Evolutionary conservation across 306 rosid species (phyloP).

Genomic region (Mimosa bimucronata): DNA sequence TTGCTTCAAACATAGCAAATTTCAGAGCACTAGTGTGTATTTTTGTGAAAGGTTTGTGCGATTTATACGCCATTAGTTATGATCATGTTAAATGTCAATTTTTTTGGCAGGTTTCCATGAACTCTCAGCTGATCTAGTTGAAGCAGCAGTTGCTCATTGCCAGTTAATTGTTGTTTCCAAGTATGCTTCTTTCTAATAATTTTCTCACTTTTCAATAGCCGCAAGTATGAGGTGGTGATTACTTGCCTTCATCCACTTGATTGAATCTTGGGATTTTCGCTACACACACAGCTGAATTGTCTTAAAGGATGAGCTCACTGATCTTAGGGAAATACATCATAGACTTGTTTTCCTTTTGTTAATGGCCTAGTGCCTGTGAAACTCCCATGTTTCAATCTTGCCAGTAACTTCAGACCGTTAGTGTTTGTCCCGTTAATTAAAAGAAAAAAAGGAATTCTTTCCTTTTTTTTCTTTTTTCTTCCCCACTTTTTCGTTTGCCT

Average conservation of each 20-base stretch:
- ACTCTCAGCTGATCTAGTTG: slow-evolving; percentile 74
- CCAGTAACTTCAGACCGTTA: no score
- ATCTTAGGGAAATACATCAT: neutral
- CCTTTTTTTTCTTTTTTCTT: neutral
- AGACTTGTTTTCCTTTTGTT: neutral
- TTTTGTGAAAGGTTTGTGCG: neutral
- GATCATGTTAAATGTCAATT: slow-evolving; percentile 20
- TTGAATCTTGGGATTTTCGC: slow-evolving; percentile 3
- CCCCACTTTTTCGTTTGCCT: neutral
- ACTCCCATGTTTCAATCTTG: no score
- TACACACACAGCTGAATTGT: neutral
- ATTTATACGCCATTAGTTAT: slow-evolving; percentile 19
- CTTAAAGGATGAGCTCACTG: neutral
- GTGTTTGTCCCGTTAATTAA: no score
- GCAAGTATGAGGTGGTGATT: neutral
- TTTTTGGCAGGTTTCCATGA: slow-evolving; percentile 71
- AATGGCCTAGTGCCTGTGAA: no score
- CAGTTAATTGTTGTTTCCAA: slow-evolving; percentile 90
- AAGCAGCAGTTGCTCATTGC: slow-evolving; percentile 90
- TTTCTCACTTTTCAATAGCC: slow-evolving; percentile 9
- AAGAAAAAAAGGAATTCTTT: no score
- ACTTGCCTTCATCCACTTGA: neutral
- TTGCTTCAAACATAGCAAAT: neutral
- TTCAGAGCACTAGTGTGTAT: neutral
- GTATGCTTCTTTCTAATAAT: slow-evolving; percentile 54